Evolutionary conservation across 2,329 filamentous ascomycete species (phyloP), one percentile per base, ranked within the genome.

Genomic region (Colletotrichum sp.): DNA sequence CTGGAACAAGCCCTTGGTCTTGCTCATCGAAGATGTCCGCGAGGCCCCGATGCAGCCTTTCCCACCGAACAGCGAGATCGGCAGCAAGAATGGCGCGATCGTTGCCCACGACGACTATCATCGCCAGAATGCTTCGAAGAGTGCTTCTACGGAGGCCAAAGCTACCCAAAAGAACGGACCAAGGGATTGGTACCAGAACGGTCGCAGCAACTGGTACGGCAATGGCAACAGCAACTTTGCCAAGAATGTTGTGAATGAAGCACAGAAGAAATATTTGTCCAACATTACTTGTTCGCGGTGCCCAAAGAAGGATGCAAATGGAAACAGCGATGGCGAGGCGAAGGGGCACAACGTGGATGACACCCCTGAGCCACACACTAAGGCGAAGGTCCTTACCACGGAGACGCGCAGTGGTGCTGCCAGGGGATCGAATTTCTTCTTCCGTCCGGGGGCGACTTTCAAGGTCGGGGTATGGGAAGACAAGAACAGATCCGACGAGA

Each of bases 21-120:
- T 85, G 6, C 75, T 80, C 3, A 72, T 85, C 8, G 77, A 80
- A 0, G 78, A 83, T 2, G 80, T 84, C 2, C 82, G 80, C 13
- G 85, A 87, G 61, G 80, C 78, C 2, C 76, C 84, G 0, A 83
- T 86, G 82, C 85, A 87, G 30, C 85, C 85, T 0, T 84, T 87
- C 66, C 80, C 83, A 0, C 56, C 75, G 2, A 79, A 79, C 36
- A 80, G 74, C 24, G 77, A 80, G 8, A 82, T 81, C 18, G 80
- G 78, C 13, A 77, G 76, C 61, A 80, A 78, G 73, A 78, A 81
- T 58, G 77, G 79, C 28, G 80, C 80, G 8, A 70, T 81, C 34
- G 73, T 78, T 18, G 30, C 77, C 4, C 77, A 77, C 6, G 43
- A 75, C 18, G 26, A 8, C 32, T 21, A 48, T 16, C 55, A 26